Conservation (phyloP, 225 moss, liverwort and hornwort species). For the Straminergon stramineum region DNA sequence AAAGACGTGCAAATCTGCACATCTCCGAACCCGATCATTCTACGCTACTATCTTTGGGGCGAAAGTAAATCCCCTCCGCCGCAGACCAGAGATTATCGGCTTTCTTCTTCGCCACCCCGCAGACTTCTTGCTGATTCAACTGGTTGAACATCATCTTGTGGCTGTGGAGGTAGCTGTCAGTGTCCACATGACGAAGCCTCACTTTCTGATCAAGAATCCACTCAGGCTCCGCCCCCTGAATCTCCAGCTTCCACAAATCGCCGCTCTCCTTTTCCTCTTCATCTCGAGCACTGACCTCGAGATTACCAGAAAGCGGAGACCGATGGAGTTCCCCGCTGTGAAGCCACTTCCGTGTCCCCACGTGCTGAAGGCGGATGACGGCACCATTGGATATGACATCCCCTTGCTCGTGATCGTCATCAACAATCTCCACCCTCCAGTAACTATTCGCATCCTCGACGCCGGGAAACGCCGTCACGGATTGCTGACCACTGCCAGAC, state of each 20-base stretch:
- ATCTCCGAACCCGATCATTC: not conserved
- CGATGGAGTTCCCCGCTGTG: conserved; percentile 69
- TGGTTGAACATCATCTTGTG: conserved; percentile 82
- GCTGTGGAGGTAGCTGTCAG: conserved; percentile 67
- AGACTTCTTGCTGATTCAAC: conserved; percentile 94
- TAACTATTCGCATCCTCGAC: conserved; percentile 89
- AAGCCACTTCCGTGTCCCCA: conserved; percentile 83
- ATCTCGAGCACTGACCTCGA: conserved; percentile 79
- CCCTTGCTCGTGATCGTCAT: conserved; percentile 54
- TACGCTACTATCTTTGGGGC: conserved; percentile 17
- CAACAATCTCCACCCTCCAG: conserved; percentile 77
- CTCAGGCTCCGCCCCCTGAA: conserved; percentile 48
- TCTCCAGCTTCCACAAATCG: conserved; percentile 81
- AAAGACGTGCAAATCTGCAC: not conserved
- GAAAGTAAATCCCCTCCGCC: conserved; percentile 87
- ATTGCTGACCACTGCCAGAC: conserved; percentile 90
- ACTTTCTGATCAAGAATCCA: conserved; percentile 82
- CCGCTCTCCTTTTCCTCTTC: conserved; percentile 56
- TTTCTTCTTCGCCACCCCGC: conserved; percentile 65
- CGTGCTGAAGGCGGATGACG: conserved; percentile 63
- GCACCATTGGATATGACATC: conserved; percentile 62
- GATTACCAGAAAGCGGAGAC: conserved; percentile 79
- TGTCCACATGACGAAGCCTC: conserved; percentile 73
- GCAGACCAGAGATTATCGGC: conserved; percentile 79
- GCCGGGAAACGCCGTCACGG: conserved; percentile 85